A percentile compares a stretch with the other conserved stretches of the same genome.
Evolutionary conservation across 768 basidiomycete genomes (phyloP).

Genomic region (Strobilomyces echinocephalus): DNA sequence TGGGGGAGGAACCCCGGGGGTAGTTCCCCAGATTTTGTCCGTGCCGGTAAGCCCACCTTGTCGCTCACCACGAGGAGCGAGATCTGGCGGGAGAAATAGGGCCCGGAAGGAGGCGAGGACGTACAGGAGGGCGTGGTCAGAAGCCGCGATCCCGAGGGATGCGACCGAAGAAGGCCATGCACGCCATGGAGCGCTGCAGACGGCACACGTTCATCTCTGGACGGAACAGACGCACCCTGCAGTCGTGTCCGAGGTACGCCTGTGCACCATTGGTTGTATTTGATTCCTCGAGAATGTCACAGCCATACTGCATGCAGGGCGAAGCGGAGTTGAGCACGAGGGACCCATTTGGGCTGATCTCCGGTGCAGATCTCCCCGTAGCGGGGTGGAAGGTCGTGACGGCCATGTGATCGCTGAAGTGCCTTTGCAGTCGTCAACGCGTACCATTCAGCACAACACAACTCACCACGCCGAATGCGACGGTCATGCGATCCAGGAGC

Average conservation of each 20-base stretch:
- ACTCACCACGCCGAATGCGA: slow-evolving; percentile 55
- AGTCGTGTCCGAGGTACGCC: slow-evolving; percentile 71
- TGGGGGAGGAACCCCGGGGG: slow-evolving; percentile 60
- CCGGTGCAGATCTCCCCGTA: slow-evolving; percentile 65
- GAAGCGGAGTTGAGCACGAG: slow-evolving; percentile 57
- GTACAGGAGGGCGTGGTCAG: slow-evolving; percentile 78
- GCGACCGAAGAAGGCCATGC: slow-evolving; percentile 61
- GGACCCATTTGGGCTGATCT: slow-evolving; percentile 68
- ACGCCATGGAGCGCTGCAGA: slow-evolving; percentile 60
- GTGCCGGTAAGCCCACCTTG: slow-evolving; percentile 75
- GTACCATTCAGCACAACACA: too few species aligned
- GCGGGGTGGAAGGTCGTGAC: slow-evolving; percentile 56
- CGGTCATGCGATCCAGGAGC: slow-evolving; percentile 44
- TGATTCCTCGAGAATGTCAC: slow-evolving; percentile 53
- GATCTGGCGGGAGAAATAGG: slow-evolving; percentile 53
- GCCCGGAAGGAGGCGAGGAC: slow-evolving; percentile 67
- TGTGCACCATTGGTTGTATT: slow-evolving; percentile 20
- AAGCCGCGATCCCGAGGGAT: slow-evolving; percentile 67
- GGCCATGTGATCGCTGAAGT: slow-evolving; percentile 68
- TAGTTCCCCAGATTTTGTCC: slow-evolving; percentile 65
- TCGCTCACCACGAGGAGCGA: slow-evolving; percentile 62
- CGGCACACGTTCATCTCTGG: slow-evolving; percentile 85
- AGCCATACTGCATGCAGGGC: slow-evolving; percentile 61
- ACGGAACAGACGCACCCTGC: slow-evolving; percentile 72
- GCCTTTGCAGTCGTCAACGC: background rate